These are phyloP conservation scores for Arctium lappa DNA, from an alignment of 129 eudicot genomes.

Conservation along the genomic window DNA sequence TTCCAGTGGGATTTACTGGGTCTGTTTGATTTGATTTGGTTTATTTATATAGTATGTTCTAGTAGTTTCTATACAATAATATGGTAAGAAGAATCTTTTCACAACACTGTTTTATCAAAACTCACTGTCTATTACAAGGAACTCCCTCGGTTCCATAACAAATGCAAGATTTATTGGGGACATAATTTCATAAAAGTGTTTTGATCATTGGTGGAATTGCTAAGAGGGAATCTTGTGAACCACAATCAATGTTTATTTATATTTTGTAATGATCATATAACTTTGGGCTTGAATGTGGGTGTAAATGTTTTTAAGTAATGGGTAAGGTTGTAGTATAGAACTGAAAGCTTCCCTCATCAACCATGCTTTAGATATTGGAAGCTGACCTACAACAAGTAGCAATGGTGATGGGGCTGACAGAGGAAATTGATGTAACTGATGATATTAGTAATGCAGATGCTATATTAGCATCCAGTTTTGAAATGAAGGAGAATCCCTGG, in stretches of 20 bases:
- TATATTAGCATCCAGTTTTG: constrained; percentile 68
- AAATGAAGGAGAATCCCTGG: constrained; percentile 92
- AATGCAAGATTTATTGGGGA: neutral
- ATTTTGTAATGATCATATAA: neutral
- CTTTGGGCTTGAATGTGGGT: neutral
- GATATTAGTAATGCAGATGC: constrained; percentile 81
- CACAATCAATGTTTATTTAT: neutral
- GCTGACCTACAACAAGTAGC: constrained; percentile 90
- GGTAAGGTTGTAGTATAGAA: neutral
- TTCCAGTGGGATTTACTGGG: too few species aligned
- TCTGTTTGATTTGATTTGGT: too few species aligned
- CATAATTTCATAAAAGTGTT: too few species aligned
- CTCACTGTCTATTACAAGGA: neutral
- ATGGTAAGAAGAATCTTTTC: neutral
- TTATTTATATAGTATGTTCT: neutral
- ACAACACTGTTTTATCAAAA: neutral
- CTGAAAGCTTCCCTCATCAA: neutral
- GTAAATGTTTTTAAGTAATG: neutral
- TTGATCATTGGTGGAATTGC: too few species aligned
- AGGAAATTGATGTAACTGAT: constrained; percentile 66
- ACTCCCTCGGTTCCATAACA: neutral
- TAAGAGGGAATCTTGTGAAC: too few species aligned
- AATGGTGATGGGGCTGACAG: constrained; percentile 86
- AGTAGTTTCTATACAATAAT: neutral
- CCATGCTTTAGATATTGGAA: constrained; percentile 64